Percentiles rank a stretch among this genome's conserved stretches.
These are phyloP conservation scores for Vitis labrusca DNA, from an alignment of 164 flowering plant genomes.

Conservation along the genomic window DNA sequence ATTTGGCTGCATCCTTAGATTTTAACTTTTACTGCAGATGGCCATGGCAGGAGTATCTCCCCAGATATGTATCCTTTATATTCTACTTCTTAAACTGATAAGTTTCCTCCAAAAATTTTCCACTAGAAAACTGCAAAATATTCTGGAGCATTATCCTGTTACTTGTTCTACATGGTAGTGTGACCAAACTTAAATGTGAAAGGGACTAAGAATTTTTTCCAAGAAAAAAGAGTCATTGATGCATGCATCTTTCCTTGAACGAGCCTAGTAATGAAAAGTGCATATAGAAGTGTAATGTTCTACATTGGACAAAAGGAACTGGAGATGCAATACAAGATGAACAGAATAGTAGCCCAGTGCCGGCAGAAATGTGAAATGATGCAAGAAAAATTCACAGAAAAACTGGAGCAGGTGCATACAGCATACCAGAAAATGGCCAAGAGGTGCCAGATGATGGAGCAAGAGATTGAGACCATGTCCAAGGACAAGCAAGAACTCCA, in stretches of 20 bases:
- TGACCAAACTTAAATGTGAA: background rate
- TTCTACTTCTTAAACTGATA: no score
- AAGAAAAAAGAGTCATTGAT: background rate
- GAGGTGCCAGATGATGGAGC: constrained; percentile 94
- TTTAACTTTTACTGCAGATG: constrained; percentile 55
- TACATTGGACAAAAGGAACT: constrained; percentile 88
- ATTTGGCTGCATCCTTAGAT: background rate
- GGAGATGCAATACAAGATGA: constrained; percentile 95
- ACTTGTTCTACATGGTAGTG: background rate
- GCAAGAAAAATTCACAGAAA: constrained; percentile 92
- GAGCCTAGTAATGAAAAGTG: constrained; percentile 86
- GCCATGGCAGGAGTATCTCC: constrained; percentile 93
- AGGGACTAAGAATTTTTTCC: no score
- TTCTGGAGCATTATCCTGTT: background rate
- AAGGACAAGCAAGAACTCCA: constrained; percentile 97
- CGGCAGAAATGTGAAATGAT: constrained; percentile 90
- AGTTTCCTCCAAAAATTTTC: background rate
- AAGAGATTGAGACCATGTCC: constrained; percentile 73
- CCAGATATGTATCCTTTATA: constrained; percentile 76
- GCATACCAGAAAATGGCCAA: constrained; percentile 94
- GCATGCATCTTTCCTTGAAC: constrained; percentile 43
- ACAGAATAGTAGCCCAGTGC: constrained; percentile 77
- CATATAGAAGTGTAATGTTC: constrained; percentile 94
- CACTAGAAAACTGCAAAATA: background rate
- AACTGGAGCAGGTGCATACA: constrained; percentile 85